These are phyloP conservation scores for Mortierella polycephala DNA, from an alignment of 371 early-diverging fungal genomes.

Conservation along the genomic window DNA sequence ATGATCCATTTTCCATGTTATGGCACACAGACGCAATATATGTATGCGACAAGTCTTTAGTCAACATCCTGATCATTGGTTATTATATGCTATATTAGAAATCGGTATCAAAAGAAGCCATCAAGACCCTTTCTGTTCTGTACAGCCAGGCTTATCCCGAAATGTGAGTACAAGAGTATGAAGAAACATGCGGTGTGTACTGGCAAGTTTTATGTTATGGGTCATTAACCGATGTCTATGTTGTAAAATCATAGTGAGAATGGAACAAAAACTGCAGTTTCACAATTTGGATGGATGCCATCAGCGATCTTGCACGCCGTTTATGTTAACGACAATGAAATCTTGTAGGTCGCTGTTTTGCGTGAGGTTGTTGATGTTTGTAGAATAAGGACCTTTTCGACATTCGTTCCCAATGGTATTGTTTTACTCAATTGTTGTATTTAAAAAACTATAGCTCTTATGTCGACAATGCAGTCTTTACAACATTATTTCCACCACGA, in stretches of 20 bases:
- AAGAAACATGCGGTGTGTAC: too few relatives aligned
- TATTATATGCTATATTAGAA: conserved; percentile 42
- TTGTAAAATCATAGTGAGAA: conserved; percentile 25
- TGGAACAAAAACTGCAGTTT: conserved; percentile 28
- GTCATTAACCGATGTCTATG: neutral
- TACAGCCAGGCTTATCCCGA: conserved; percentile 77
- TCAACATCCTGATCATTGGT: neutral
- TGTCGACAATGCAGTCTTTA: conserved; percentile 73
- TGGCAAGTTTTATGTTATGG: too few relatives aligned
- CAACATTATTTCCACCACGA: conserved; percentile 64
- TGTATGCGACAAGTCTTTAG: neutral
- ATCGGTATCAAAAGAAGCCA: conserved; percentile 78
- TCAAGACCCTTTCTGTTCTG: conserved; percentile 73
- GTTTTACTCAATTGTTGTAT: neutral
- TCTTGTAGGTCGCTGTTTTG: conserved; percentile 60
- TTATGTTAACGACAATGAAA: conserved; percentile 84
- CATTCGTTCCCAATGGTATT: neutral
- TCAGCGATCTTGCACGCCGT: conserved; percentile 76
- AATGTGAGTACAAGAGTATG: conserved; percentile 57
- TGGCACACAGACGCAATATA: too few relatives aligned
- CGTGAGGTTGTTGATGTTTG: neutral
- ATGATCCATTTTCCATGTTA: too few relatives aligned
- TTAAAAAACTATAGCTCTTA: conserved; percentile 49
- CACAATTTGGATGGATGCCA: conserved; percentile 87
- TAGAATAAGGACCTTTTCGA: neutral